Percentiles rank a stretch among this genome's conserved stretches.
Evolutionary conservation across 306 rosid genomes (phyloP).

Genomic region (Medicago lupulina): DNA sequence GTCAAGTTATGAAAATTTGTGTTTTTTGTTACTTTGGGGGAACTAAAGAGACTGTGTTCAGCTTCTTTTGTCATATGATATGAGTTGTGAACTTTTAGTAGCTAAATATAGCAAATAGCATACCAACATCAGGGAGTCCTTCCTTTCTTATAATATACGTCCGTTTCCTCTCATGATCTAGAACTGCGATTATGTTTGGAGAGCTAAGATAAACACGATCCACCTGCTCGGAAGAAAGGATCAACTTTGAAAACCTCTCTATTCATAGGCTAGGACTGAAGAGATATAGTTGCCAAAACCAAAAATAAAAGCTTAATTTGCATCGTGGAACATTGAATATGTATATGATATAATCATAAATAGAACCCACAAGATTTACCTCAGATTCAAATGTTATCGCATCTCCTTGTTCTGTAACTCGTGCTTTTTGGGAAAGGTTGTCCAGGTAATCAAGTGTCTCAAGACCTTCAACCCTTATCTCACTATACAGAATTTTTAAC

Average conservation of each 20-base stretch:
- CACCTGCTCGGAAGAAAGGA: constrained; percentile 56
- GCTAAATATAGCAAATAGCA: neutral
- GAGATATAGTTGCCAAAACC: neutral
- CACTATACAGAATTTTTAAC: constrained; percentile 55
- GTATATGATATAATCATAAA: neutral
- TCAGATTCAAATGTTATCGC: constrained; percentile 91
- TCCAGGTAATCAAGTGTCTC: constrained; percentile 91
- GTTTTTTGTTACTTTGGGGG: too few relatives aligned
- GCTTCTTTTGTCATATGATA: too few relatives aligned
- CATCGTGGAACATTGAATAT: neutral
- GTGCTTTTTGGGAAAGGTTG: constrained; percentile 58
- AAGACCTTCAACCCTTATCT: constrained; percentile 91
- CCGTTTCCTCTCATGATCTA: constrained; percentile 84
- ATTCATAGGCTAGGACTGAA: neutral
- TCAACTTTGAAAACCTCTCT: constrained; percentile 3
- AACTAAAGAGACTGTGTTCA: too few relatives aligned
- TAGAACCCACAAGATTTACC: constrained; percentile 47
- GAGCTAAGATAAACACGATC: constrained; percentile 89
- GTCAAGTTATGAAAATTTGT: too few relatives aligned
- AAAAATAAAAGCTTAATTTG: too few relatives aligned
- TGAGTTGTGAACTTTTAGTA: too few relatives aligned
- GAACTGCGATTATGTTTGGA: constrained; percentile 71
- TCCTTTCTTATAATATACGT: constrained; percentile 82
- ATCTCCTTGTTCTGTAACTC: constrained; percentile 69
- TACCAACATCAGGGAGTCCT: constrained; percentile 93